Percentiles rank a stretch among this genome's conserved stretches.
Conservation (phyloP, 306 rosid species). For the Medicago truncatula region DNA sequence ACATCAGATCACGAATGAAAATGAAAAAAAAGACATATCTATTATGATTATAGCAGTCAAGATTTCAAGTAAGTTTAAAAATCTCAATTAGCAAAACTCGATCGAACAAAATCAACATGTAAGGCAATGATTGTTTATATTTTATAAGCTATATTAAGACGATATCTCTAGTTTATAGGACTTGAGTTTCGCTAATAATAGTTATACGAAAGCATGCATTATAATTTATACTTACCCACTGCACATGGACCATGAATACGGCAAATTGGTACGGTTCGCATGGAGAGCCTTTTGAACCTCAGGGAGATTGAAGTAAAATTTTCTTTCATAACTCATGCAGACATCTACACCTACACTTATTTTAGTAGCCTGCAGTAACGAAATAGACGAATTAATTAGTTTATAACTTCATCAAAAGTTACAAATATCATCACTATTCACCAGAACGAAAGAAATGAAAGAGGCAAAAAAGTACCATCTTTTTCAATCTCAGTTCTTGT, state of each 20-base stretch:
- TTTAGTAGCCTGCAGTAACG: constrained; percentile 70
- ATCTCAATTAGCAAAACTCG: no score
- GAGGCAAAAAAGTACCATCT: constrained; percentile 58
- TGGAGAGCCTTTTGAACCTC: constrained; percentile 93
- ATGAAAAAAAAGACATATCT: no score
- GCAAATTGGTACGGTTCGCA: constrained; percentile 84
- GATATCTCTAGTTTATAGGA: neutral
- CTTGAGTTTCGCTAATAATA: neutral
- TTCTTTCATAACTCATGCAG: constrained; percentile 74
- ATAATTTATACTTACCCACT: neutral
- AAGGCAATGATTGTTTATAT: neutral
- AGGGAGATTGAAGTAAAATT: constrained; percentile 75
- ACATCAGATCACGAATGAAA: no score
- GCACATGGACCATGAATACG: constrained; percentile 75
- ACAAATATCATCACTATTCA: neutral
- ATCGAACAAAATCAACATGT: constrained; percentile 12
- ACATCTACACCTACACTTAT: constrained; percentile 82
- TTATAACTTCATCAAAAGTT: neutral
- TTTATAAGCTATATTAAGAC: neutral
- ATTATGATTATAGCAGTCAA: no score
- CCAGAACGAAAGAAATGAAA: neutral
- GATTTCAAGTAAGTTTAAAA: no score
- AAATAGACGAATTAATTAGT: neutral
- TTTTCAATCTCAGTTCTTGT: constrained; percentile 82
- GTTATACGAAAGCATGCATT: neutral